Percentiles rank a stretch among this genome's conserved stretches.
Evolutionary conservation across 2,329 filamentous ascomycete species (phyloP).

Genomic region (Calonectria hongkongensis): DNA sequence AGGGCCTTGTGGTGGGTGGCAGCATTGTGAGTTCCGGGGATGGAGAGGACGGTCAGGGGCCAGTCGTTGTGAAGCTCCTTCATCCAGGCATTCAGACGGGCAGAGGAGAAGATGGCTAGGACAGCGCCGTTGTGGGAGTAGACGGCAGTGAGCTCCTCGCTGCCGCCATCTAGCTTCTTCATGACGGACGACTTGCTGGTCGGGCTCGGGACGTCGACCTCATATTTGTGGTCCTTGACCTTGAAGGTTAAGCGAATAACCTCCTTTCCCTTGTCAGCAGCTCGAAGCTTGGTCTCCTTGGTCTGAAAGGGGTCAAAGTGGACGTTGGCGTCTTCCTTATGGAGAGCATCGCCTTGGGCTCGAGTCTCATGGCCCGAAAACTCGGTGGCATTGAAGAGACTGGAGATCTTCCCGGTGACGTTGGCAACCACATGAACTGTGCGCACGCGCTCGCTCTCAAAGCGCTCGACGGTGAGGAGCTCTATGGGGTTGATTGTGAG

Average conservation of each 20-base stretch:
- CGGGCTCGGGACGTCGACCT: slow-evolving; percentile 82
- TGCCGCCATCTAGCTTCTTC: slow-evolving; percentile 70
- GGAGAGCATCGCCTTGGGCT: slow-evolving; percentile 76
- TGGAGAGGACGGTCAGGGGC: slow-evolving; percentile 86
- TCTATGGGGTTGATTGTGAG: slow-evolving; percentile 83
- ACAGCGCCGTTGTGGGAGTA: slow-evolving; percentile 75
- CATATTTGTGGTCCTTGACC: slow-evolving; percentile 74
- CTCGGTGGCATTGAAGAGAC: slow-evolving; percentile 66
- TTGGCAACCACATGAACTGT: slow-evolving; percentile 66
- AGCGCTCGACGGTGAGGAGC: slow-evolving; percentile 84
- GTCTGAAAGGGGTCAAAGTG: slow-evolving; percentile 81
- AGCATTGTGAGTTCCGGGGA: slow-evolving; percentile 97
- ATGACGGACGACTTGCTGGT: slow-evolving; percentile 76
- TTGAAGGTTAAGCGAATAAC: slow-evolving; percentile 85
- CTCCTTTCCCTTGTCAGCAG: slow-evolving; percentile 76
- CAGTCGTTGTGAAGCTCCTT: slow-evolving; percentile 80
- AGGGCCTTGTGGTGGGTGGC: slow-evolving; percentile 89
- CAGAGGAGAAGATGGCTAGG: slow-evolving; percentile 81
- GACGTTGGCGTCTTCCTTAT: slow-evolving; percentile 77
- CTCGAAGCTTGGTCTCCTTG: slow-evolving; percentile 72
- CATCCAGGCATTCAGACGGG: slow-evolving; percentile 88
- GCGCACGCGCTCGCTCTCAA: slow-evolving; percentile 71
- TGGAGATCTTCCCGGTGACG: slow-evolving; percentile 65
- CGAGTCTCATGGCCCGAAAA: slow-evolving; percentile 56
- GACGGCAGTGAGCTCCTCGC: slow-evolving; percentile 78